phyloP scores from a whole-genome alignment of 1,284 basidiomycete genomes.

The Pulveroboletus ridleyi region DNA sequence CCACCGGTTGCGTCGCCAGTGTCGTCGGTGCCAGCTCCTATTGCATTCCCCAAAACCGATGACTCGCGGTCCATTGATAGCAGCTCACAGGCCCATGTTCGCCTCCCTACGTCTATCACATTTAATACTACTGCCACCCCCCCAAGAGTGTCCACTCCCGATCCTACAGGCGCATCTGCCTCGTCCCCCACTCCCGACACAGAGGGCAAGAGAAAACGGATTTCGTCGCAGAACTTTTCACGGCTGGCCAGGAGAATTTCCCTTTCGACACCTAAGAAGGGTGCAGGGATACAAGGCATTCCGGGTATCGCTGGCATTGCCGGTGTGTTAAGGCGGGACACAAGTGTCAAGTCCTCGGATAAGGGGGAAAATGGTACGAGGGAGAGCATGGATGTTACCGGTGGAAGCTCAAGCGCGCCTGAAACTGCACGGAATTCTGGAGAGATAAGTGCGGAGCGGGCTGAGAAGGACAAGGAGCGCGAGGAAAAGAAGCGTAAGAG shows the following conservation, averaged over 20 bases:
- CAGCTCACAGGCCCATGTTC: slow-evolving; percentile 33
- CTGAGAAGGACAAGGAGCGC: slow-evolving; percentile 54
- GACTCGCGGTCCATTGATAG: slow-evolving; percentile 37
- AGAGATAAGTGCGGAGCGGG: slow-evolving; percentile 57
- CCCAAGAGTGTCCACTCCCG: slow-evolving; percentile 66
- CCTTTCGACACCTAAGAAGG: slow-evolving; percentile 63
- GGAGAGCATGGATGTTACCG: slow-evolving; percentile 39
- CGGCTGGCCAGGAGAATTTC: slow-evolving; percentile 77
- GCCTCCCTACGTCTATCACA: slow-evolving; percentile 46
- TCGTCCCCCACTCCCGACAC: slow-evolving; percentile 69
- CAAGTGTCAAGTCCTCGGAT: slow-evolving; percentile 44
- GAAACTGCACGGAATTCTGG: slow-evolving; percentile 43
- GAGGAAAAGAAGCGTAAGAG: slow-evolving; percentile 58
- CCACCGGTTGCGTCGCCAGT: slow-evolving; percentile 36
- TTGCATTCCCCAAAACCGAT: slow-evolving; percentile 52
- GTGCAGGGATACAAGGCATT: slow-evolving; percentile 55
- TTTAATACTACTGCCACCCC: slow-evolving; percentile 53
- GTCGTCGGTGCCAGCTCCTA: slow-evolving; percentile 34
- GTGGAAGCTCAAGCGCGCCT: slow-evolving; percentile 35
- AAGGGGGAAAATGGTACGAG: slow-evolving; percentile 30
- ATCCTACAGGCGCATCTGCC: slow-evolving; percentile 46
- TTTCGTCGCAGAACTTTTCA: slow-evolving; percentile 85
- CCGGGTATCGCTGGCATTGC: slow-evolving; percentile 45
- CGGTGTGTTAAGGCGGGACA: slow-evolving; percentile 37
- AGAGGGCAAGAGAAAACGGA: slow-evolving; percentile 79